These are phyloP conservation scores for Coemansia guatemalensis DNA, from an alignment of 192 early-diverging fungal genomes.

Conservation along the genomic window DNA sequence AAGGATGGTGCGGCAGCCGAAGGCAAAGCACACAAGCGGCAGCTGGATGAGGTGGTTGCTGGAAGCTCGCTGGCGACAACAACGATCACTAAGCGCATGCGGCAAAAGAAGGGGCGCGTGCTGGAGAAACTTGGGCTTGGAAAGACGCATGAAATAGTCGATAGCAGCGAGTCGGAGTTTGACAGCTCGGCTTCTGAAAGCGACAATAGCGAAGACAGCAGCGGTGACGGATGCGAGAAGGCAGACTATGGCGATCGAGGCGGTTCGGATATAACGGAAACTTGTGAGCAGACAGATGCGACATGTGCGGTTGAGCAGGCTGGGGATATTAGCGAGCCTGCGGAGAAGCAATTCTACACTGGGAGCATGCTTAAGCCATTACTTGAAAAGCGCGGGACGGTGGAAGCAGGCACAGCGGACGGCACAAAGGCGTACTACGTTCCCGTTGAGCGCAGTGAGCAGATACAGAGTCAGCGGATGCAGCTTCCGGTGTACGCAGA, in stretches of 20 bases:
- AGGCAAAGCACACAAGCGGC: slow-evolving; percentile 5
- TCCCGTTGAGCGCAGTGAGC: slow-evolving; percentile 68
- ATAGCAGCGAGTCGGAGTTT: slow-evolving; percentile 59
- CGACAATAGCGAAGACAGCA: slow-evolving; percentile 18
- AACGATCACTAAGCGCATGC: slow-evolving; percentile 53
- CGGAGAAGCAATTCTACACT: slow-evolving; percentile 27
- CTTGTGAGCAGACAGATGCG: background rate
- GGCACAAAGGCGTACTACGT: slow-evolving; percentile 63
- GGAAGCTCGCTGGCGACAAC: slow-evolving; percentile 39
- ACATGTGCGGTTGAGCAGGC: background rate
- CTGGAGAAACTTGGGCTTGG: slow-evolving; percentile 35
- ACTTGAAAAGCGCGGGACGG: slow-evolving; percentile 16
- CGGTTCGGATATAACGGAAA: background rate
- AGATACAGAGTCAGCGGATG: slow-evolving; percentile 72
- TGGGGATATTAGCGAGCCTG: background rate
- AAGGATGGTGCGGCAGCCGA: background rate
- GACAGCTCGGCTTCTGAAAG: slow-evolving; percentile 70
- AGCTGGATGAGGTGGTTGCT: slow-evolving; percentile 27
- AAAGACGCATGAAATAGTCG: slow-evolving; percentile 10
- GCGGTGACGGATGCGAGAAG: background rate
- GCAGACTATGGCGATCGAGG: background rate
- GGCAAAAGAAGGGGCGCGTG: slow-evolving; percentile 55
- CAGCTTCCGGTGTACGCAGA: slow-evolving; percentile 89
- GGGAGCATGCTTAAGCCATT: slow-evolving; percentile 46
- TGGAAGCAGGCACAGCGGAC: background rate